Conservation (phyloP, 2,329 filamentous ascomycete genomes). For the Colletotrichum karsti region DNA sequence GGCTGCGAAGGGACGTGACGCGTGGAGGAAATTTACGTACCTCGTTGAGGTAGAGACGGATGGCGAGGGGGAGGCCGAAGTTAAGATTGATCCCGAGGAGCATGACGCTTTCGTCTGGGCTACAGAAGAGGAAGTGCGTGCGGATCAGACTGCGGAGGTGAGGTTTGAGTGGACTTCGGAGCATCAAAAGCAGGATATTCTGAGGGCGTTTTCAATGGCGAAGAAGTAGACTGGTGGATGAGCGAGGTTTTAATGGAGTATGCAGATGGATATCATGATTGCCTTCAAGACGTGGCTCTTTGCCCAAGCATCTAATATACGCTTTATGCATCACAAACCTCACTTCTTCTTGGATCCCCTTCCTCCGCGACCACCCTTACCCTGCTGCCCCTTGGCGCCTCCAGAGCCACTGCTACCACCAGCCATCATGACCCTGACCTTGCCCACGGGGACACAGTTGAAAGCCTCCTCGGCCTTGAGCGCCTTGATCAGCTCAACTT, state of each 20-base stretch:
- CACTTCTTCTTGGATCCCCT: constrained; percentile 54
- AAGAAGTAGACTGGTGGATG: not conserved
- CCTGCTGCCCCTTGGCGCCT: constrained; percentile 42
- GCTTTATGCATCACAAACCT: not conserved
- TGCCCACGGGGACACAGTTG: constrained; percentile 82
- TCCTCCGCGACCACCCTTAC: constrained; percentile 43
- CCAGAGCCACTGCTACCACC: constrained; percentile 59
- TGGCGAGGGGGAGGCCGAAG: not conserved
- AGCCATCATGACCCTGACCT: constrained; percentile 80
- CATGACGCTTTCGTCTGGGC: constrained; percentile 49
- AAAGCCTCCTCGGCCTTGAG: constrained; percentile 86
- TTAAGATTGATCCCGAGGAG: constrained; percentile 46
- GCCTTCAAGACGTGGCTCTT: not conserved
- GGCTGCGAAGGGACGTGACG: not conserved
- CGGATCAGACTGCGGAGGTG: not conserved
- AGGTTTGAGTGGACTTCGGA: constrained; percentile 29
- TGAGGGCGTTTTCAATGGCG: constrained; percentile 20
- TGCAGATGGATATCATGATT: not conserved
- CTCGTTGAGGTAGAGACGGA: constrained; percentile 40
- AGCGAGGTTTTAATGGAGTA: too few species aligned
- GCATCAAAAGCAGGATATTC: constrained; percentile 24
- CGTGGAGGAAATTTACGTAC: constrained; percentile 45
- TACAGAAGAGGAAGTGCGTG: constrained; percentile 45
- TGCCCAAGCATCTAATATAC: not conserved
- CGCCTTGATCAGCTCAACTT: constrained; percentile 83